phyloP scores from a whole-genome alignment of 805 yeast genomes.

The Starmerella potacharoeniae region DNA sequence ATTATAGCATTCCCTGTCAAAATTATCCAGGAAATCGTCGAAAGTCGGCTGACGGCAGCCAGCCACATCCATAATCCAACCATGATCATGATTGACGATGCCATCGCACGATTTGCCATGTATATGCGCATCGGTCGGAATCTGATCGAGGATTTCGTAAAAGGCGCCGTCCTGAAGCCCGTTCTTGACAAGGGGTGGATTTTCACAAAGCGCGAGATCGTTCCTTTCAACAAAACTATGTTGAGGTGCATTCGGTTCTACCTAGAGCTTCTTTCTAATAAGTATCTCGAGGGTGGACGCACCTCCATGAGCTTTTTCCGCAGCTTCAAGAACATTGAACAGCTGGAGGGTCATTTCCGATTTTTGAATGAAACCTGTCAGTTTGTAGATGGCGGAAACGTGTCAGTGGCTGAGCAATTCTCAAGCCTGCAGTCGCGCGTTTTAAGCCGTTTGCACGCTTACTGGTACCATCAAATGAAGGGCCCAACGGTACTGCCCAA shows the following conservation, averaged over 20 bases:
- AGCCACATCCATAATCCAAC: constrained; percentile 72
- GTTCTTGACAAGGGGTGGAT: constrained; percentile 59
- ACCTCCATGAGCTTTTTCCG: constrained; percentile 45
- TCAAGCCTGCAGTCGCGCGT: constrained; percentile 54
- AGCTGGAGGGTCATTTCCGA: constrained; percentile 70
- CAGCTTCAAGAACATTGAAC: constrained; percentile 86
- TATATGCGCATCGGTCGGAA: constrained; percentile 66
- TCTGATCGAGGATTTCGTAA: constrained; percentile 54
- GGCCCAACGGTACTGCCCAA: constrained; percentile 37
- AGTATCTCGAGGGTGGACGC: constrained; percentile 64
- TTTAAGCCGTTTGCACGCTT: constrained; percentile 54
- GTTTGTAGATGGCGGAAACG: constrained; percentile 69
- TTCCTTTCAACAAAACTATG: constrained; percentile 53
- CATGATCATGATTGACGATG: constrained; percentile 91
- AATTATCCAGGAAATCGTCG: constrained; percentile 66
- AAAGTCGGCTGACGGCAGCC: constrained; percentile 65
- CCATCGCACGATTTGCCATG: constrained; percentile 70
- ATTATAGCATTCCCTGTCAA: constrained; percentile 67
- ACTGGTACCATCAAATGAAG: constrained; percentile 58
- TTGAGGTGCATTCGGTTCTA: constrained; percentile 64
- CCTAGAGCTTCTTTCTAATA: constrained; percentile 58
- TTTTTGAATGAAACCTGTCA: constrained; percentile 66
- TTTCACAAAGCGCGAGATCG: constrained; percentile 51
- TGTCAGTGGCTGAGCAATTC: constrained; percentile 69
- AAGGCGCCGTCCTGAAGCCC: constrained; percentile 34